Conservation (phyloP, 1,284 basidiomycete species). For the Porogramme epimiltina region DNA sequence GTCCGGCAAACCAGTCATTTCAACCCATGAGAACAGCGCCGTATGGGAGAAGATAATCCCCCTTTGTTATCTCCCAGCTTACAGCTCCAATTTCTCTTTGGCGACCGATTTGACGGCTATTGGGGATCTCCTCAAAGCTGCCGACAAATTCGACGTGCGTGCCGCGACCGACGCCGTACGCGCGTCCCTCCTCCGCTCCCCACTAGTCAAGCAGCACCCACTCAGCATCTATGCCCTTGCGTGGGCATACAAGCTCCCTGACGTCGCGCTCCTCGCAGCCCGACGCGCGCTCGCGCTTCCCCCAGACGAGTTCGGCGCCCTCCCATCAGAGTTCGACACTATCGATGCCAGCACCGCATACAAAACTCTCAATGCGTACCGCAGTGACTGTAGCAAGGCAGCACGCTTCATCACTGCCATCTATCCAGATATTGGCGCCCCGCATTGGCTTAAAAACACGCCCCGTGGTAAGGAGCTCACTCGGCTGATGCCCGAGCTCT, state of each 20-base stretch:
- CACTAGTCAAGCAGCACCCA: not conserved
- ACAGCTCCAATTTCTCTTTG: not conserved
- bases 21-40: not conserved
- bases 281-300: not conserved
- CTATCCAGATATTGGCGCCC: not conserved
- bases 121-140: not conserved
- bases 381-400: not conserved
- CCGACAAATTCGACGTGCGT: not conserved
- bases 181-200: not conserved
- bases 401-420: not conserved
- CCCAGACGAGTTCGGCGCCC: not conserved
- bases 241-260: not conserved
- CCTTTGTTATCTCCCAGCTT: not conserved
- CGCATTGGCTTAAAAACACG: not conserved
- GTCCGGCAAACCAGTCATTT: not conserved
- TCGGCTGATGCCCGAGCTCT: no score
- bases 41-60: constrained; percentile 2
- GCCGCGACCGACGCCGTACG: not conserved
- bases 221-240: constrained; percentile 5
- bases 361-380: not conserved
- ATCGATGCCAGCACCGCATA: not conserved
- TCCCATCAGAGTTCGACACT: not conserved
- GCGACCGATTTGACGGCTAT: not conserved
- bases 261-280: not conserved
- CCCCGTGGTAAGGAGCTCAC: not conserved